Conservation (phyloP, 495 filamentous ascomycete genomes). For the Xylaria intraflava region DNA sequence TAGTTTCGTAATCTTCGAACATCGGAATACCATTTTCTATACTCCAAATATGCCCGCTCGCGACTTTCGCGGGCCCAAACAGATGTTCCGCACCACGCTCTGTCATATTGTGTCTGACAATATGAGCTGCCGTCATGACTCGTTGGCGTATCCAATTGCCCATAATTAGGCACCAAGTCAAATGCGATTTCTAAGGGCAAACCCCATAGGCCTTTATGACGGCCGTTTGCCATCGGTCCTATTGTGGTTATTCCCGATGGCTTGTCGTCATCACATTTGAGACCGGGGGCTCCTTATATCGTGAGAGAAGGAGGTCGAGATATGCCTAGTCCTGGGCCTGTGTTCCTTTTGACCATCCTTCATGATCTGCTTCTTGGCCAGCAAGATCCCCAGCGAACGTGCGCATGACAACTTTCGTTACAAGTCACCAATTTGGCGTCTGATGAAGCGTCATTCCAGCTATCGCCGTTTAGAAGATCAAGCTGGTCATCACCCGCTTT, state of each 20-base stretch:
- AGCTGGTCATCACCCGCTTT: too few species aligned
- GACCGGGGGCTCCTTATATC: neutral
- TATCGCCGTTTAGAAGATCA: too few species aligned
- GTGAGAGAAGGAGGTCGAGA: neutral
- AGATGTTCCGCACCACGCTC: neutral
- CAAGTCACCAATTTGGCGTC: too few species aligned
- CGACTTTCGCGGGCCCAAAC: neutral
- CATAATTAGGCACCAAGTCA: neutral
- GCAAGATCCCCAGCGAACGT: too few species aligned
- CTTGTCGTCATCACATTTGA: neutral
- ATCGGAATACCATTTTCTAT: neutral
- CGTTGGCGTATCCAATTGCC: neutral
- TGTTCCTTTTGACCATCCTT: too few species aligned
- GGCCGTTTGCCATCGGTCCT: neutral
- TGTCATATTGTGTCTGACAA: neutral
- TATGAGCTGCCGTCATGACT: slow-evolving; percentile 30
- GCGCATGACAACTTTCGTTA: too few species aligned
- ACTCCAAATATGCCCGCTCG: neutral
- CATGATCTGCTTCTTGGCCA: too few species aligned
- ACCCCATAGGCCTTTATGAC: neutral
- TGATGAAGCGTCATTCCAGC: too few species aligned
- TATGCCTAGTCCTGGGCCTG: neutral
- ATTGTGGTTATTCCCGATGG: neutral
- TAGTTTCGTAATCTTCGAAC: neutral
- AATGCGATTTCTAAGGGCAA: neutral